Evolutionary conservation across 83 land plant genomes (phyloP), one percentile per base, ranked within the genome.

Genomic region (Diphasiastrum complanatum): DNA sequence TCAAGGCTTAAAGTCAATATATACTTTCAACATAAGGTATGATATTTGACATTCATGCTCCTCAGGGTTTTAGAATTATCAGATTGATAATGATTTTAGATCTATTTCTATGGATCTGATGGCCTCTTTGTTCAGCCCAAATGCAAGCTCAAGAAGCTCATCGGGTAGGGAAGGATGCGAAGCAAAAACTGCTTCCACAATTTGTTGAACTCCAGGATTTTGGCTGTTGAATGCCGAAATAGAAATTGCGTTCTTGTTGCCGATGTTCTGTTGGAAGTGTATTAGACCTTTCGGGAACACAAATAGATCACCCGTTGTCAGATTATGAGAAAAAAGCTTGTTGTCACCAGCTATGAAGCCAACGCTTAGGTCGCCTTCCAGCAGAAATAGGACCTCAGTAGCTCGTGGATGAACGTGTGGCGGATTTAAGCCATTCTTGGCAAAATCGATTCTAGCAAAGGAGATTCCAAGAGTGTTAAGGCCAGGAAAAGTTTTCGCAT

Each of bases 361-460:
- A 14, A 18, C 45, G n/a, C 18, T 14, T 18, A 41, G 12, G n/a
- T 14, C 18, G 12, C 45, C 45, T 41, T 41, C n/a, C 45, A 41
- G n/a, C 45, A 41, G 45, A 41, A 41, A 41, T 14, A 41, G 45
- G 45, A 41, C 45, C 45, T 41, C 45, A 14, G 45, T 14, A 41
- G 45, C 45, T 1, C 45, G 12, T 14, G 45, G 45, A 41, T 41
- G 45, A 18, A 41, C 45, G n/a, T 41, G 12, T 41, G 45, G 45
- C 18, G 45, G 45, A 41, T 14, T 41, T 41, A 41, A 18, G n/a
- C 45, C 45, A 18, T 18, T 18, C n/a, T 14, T 18, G 12, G 12
- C 45, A 1, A 41, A 18, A 41, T 41, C 45, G 1, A 41, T 18
- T 41, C 45, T 14, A 14, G 45, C 45, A 14, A 41, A 14, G n/a